Conservation (phyloP, 78 protist species). For the Dictyostelium citrinum region DNA sequence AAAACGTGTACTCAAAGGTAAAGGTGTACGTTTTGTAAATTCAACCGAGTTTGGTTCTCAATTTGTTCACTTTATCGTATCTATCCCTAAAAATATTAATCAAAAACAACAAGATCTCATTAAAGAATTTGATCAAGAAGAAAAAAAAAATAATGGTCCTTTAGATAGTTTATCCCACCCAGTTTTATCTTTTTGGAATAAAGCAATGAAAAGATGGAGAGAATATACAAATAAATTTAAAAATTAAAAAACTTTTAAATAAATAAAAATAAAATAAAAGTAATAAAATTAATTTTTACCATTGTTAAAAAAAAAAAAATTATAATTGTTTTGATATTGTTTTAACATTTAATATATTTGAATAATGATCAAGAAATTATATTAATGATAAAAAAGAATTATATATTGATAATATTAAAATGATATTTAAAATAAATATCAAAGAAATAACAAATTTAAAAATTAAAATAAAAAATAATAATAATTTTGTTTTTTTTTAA, state of each 20-base stretch:
- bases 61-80: slow-evolving; percentile 85
- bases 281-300: too few species aligned
- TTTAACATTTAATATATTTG: too few species aligned
- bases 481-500: too few species aligned
- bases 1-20: slow-evolving; percentile 75
- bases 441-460: too few species aligned
- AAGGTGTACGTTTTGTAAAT: slow-evolving; percentile 62
- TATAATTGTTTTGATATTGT: too few species aligned
- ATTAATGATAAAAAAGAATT: too few species aligned
- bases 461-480: too few species aligned
- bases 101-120: slow-evolving; percentile 64
- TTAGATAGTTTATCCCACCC: slow-evolving; percentile 63
- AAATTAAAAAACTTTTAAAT: neutral
- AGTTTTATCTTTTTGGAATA: slow-evolving; percentile 65
- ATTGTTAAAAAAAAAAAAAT: too few species aligned
- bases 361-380: too few species aligned
- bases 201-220: slow-evolving; percentile 64
- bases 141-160: slow-evolving; percentile 47
- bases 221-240: slow-evolving; percentile 39
- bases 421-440: too few species aligned
- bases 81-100: slow-evolving; percentile 77
- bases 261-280: too few species aligned
- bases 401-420: too few species aligned
- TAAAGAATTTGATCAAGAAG: slow-evolving; percentile 71
- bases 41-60: slow-evolving; percentile 55